Percentiles rank a stretch among this genome's conserved stretches.
These are phyloP conservation scores for Coccomyxa sp. DNA, from an alignment of 139 green algal genomes.

Conservation along the genomic window DNA sequence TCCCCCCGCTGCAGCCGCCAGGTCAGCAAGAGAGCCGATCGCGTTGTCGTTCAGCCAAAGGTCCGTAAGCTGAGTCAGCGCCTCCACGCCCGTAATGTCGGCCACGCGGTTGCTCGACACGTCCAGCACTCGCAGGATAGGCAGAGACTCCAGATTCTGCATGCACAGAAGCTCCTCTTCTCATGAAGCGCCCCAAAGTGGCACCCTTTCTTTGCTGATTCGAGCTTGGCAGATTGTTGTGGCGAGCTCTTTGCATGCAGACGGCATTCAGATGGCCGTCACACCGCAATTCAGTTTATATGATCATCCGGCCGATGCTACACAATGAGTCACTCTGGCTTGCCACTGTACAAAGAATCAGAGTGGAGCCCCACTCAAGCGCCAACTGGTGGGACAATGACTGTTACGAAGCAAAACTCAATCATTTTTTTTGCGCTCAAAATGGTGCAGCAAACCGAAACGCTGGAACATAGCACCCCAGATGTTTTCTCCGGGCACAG, in stretches of 20 bases:
- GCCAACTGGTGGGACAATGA: too few species aligned
- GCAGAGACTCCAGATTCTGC: slow-evolving; percentile 52
- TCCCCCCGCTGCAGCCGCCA: slow-evolving; percentile 47
- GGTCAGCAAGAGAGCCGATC: slow-evolving; percentile 46
- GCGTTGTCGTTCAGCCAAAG: slow-evolving; percentile 95
- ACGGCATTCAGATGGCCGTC: not conserved
- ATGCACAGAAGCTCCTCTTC: not conserved
- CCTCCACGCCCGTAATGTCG: slow-evolving; percentile 29
- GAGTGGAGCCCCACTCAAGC: too few species aligned
- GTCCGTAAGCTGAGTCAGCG: slow-evolving; percentile 56
- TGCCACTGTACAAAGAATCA: too few species aligned
- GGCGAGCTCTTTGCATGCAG: not conserved
- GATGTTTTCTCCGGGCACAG: not conserved
- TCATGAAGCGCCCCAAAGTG: too few species aligned
- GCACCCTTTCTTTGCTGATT: not conserved
- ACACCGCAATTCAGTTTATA: too few species aligned
- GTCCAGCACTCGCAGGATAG: slow-evolving; percentile 72
- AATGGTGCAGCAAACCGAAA: too few species aligned
- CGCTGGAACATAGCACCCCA: too few species aligned
- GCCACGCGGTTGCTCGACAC: slow-evolving; percentile 72
- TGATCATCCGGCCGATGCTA: too few species aligned
- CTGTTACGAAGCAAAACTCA: too few species aligned
- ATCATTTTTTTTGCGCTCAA: too few species aligned
- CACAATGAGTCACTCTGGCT: too few species aligned
- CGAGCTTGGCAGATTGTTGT: not conserved